Percentiles rank a stretch among this genome's conserved stretches.
Evolutionary conservation across 1,284 basidiomycete genomes (phyloP).

Genomic region (Pseudozyma pruni): DNA sequence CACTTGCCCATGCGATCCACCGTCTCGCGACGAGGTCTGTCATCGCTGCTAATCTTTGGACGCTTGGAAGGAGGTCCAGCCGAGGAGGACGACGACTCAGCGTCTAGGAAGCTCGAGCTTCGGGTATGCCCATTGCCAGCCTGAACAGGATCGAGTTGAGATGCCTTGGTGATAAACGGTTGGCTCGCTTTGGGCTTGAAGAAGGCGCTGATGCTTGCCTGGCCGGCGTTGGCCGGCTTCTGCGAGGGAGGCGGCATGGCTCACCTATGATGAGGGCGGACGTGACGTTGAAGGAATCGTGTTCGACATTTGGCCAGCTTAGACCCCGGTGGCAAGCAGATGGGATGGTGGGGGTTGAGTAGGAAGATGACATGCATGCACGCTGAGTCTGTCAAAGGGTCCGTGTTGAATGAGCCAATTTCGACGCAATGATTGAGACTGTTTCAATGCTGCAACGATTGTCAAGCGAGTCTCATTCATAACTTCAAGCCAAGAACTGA

Average conservation of each 20-base stretch:
- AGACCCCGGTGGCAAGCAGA: no score
- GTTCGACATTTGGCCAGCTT: no score
- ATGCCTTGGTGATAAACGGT: slow-evolving; percentile 24
- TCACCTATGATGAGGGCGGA: no score
- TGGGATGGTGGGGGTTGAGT: no score
- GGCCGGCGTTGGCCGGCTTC: slow-evolving; percentile 12
- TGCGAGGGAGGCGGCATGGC: slow-evolving; percentile 29
- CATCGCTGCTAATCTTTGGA: slow-evolving; percentile 11
- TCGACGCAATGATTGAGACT: no score
- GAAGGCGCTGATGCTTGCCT: slow-evolving; percentile 52
- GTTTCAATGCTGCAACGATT: no score
- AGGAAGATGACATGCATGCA: no score
- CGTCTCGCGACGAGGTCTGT: slow-evolving; percentile 26
- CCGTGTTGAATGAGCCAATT: no score
- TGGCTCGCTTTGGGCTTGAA: slow-evolving; percentile 41
- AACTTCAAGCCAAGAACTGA: slow-evolving; percentile 1
- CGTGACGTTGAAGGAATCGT: no score
- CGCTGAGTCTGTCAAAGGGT: no score
- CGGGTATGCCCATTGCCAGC: slow-evolving; percentile 6
- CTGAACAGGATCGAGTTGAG: slow-evolving; percentile 20
- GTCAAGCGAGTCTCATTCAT: slow-evolving; percentile 31
- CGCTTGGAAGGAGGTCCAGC: slow-evolving; percentile 29
- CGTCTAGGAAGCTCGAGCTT: slow-evolving; percentile 9
- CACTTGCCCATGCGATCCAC: slow-evolving; percentile 40
- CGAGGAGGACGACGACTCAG: slow-evolving; percentile 7